A percentile compares a stretch with the other conserved stretches of the same genome.
Conservation (phyloP, 2,329 filamentous ascomycete species). For the Chaetomium globosum region DNA sequence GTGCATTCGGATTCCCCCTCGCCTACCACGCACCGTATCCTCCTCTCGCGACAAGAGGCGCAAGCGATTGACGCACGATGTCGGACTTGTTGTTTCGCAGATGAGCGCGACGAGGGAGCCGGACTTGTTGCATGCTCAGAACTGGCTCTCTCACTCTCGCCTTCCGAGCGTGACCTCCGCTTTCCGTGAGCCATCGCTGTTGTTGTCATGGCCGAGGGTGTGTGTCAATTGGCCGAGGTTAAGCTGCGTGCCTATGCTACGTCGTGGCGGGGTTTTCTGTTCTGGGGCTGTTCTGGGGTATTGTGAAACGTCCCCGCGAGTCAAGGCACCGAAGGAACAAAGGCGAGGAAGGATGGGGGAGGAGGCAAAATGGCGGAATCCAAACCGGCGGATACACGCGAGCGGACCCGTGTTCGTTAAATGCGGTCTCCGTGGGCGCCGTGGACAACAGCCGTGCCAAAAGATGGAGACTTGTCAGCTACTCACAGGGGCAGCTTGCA, state of each 20-base stretch:
- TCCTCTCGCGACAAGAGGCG: slow-evolving; percentile 54
- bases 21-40: slow-evolving; percentile 56
- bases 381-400: slow-evolving; percentile 19
- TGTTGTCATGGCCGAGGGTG: slow-evolving; percentile 22
- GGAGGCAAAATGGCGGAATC: slow-evolving; percentile 6
- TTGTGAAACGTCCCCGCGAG: slow-evolving; percentile 6
- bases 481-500: slow-evolving; percentile 30
- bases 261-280: not conserved
- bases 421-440: slow-evolving; percentile 27
- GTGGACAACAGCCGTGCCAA: slow-evolving; percentile 34
- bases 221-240: slow-evolving; percentile 1
- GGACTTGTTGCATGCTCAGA: slow-evolving; percentile 45
- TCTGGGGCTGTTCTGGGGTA: not conserved
- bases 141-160: slow-evolving; percentile 37
- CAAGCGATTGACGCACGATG: slow-evolving; percentile 59
- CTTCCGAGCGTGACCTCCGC: slow-evolving; percentile 32
- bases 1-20: slow-evolving; percentile 54
- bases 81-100: slow-evolving; percentile 45
- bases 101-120: slow-evolving; percentile 36
- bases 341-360: slow-evolving; percentile 4
- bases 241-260: not conserved
- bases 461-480: slow-evolving; percentile 27
- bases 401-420: slow-evolving; percentile 28
- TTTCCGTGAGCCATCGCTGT: slow-evolving; percentile 25
- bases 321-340: slow-evolving; percentile 1